These are phyloP conservation scores for Tricholoma terreum DNA, from an alignment of 768 basidiomycete species.

Conservation along the genomic window DNA sequence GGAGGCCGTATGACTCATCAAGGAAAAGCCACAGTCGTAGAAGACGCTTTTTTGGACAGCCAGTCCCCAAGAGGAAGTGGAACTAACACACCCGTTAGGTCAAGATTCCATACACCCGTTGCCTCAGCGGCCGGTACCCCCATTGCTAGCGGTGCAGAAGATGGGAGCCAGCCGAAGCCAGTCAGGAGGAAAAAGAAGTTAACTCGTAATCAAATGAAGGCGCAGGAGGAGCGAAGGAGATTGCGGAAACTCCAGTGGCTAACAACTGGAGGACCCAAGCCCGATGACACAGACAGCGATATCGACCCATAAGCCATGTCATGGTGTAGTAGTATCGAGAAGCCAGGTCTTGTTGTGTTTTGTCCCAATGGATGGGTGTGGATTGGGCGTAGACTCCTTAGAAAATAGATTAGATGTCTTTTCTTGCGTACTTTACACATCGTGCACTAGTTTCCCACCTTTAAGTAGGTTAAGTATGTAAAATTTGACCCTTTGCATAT, in stretches of 20 bases:
- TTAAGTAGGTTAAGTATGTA: no score
- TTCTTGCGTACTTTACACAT: background rate
- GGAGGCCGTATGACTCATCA: slow-evolving; percentile 80
- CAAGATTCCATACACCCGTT: slow-evolving; percentile 65
- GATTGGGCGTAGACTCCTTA: background rate
- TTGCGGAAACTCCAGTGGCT: slow-evolving; percentile 82
- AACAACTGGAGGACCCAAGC: slow-evolving; percentile 74
- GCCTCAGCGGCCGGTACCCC: slow-evolving; percentile 74
- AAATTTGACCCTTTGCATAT: background rate
- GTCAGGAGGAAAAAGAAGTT: slow-evolving; percentile 85
- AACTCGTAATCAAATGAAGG: slow-evolving; percentile 89
- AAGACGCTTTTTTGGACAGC: slow-evolving; percentile 75
- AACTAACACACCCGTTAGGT: slow-evolving; percentile 66
- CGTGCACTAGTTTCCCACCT: background rate
- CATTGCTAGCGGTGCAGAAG: slow-evolving; percentile 76
- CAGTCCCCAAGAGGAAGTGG: slow-evolving; percentile 72
- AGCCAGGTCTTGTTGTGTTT: background rate
- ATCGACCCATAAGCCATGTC: slow-evolving; percentile 9
- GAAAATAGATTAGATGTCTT: background rate
- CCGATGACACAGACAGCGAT: slow-evolving; percentile 80
- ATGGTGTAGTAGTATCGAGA: background rate
- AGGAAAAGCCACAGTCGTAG: slow-evolving; percentile 83
- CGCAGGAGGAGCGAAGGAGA: slow-evolving; percentile 80
- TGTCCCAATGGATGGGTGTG: background rate
- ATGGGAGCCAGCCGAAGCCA: slow-evolving; percentile 32